Evolutionary conservation across 2,329 filamentous ascomycete species (phyloP), one percentile per base, ranked within the genome.

Genomic region (Penicillium fuscoglaucum): DNA sequence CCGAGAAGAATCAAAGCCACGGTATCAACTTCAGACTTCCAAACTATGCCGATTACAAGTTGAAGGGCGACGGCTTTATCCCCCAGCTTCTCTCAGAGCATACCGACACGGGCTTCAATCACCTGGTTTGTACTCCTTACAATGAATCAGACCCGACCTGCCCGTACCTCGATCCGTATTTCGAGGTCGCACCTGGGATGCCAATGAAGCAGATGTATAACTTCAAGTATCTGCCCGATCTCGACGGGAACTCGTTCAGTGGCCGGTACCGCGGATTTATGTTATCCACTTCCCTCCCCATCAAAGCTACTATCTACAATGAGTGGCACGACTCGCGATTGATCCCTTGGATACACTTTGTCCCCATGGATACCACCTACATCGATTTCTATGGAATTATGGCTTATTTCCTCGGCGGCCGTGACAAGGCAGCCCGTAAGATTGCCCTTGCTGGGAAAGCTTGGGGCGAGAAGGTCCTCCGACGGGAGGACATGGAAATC

Each of bases 291-390:
- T 87, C 84, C 17, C 73, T 93, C 9, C 88, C 88, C 0, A 84
- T 95, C 76, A 95, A 93, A 76, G 85, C 87, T 6, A 91, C 90
- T 0, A 78, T 93, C 24, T 95, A 87, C 76, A 82, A 84, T 21
- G 90, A 95, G 72, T 95, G 90, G 90, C 90, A 93, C 68, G 90
- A 93, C 70, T 83, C 82, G 45, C 82, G 90, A 3, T 79, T 93
- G 1, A 79, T 91, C 2, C 82, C 89, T 0, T 95, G 90, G 90
- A 85, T 86, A 67, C 90, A 95, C 73, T 93, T 90, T 66, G 87
- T 92, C 2, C 90, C 90, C 17, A 87, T 93, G 83, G 88, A 92
- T 70, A 89, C 84, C 68, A 83, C 86, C 1, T 92, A 87, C 67
- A 77, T 83, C 37, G 90, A 93, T 65, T 82, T 89, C 66, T 92